These are phyloP conservation scores for Lyophyllum decastes DNA, from an alignment of 768 basidiomycete species.

Conservation along the genomic window DNA sequence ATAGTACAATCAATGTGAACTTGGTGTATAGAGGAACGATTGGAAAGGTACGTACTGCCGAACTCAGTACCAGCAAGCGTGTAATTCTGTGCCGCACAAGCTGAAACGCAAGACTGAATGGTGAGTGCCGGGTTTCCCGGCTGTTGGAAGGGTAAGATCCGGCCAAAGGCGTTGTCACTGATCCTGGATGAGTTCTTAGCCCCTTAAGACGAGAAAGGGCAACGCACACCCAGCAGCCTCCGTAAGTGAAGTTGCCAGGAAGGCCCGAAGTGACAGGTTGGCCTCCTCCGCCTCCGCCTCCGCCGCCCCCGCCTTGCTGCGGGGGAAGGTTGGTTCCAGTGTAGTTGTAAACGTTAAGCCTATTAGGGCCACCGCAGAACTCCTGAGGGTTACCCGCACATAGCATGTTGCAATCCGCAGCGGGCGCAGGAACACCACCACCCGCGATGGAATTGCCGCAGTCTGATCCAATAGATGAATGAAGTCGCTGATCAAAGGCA, in stretches of 20 bases:
- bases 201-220: not conserved
- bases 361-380: conserved; percentile 73
- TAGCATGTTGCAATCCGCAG: conserved; percentile 65
- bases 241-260: conserved; percentile 58
- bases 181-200: not conserved
- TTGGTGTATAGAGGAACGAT: conserved; percentile 3
- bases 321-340: conserved; percentile 58
- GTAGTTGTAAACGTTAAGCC: conserved; percentile 69
- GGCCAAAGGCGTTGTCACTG: conserved; percentile 63
- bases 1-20: conserved; percentile 6
- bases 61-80: conserved; percentile 75
- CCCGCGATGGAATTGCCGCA: conserved; percentile 51
- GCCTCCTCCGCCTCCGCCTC: conserved; percentile 31
- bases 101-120: conserved; percentile 60
- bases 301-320: conserved; percentile 35
- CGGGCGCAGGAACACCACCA: conserved; percentile 44
- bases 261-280: conserved; percentile 53
- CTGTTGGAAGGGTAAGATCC: conserved; percentile 43
- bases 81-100: conserved; percentile 58
- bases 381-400: conserved; percentile 65
- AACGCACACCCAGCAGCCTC: conserved; percentile 65
- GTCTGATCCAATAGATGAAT: conserved; percentile 32
- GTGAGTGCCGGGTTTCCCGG: conserved; percentile 43
- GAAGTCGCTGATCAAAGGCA: not conserved
- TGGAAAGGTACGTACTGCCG: conserved; percentile 38